phyloP scores from a whole-genome alignment of 768 basidiomycete genomes.

The Austroboletus festivus region DNA sequence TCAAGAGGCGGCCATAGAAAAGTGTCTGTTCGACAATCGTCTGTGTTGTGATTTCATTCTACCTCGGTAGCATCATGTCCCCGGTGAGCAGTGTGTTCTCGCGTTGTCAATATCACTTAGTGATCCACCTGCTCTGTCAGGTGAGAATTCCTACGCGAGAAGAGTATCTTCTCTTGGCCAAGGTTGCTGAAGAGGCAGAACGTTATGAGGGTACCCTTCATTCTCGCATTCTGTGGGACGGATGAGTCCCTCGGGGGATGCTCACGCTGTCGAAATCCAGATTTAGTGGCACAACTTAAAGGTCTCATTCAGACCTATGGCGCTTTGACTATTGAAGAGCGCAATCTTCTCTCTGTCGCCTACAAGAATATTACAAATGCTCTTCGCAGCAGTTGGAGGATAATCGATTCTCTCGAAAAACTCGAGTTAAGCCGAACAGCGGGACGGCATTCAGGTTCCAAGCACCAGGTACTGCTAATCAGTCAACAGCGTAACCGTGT shows the following conservation, averaged over 20 bases:
- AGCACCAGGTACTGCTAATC: conserved; percentile 59
- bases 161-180: conserved; percentile 61
- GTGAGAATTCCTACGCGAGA: conserved; percentile 34
- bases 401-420: conserved; percentile 73
- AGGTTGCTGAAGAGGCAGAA: conserved; percentile 84
- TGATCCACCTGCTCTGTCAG: conserved; percentile 12
- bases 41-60: conserved; percentile 2
- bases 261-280: conserved; percentile 37
- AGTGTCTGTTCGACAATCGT: conserved; percentile 11
- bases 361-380: conserved; percentile 89
- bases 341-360: conserved; percentile 83
- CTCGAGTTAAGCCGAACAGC: conserved; percentile 40
- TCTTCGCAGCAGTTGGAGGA: conserved; percentile 82
- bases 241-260: not conserved
- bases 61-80: conserved; percentile 22
- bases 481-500: conserved; percentile 71
- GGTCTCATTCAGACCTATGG: conserved; percentile 63
- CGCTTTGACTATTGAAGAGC: conserved; percentile 78
- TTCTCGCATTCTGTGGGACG: not conserved
- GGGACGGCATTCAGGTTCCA: conserved; percentile 26
- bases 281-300: conserved; percentile 80
- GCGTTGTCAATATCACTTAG: not conserved
- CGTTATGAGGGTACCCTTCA: conserved; percentile 71
- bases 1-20: conserved; percentile 22
- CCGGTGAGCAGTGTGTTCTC: conserved; percentile 22